These are phyloP conservation scores for Debaryomyces maramus DNA, from an alignment of 805 yeast genomes.

Conservation along the genomic window DNA sequence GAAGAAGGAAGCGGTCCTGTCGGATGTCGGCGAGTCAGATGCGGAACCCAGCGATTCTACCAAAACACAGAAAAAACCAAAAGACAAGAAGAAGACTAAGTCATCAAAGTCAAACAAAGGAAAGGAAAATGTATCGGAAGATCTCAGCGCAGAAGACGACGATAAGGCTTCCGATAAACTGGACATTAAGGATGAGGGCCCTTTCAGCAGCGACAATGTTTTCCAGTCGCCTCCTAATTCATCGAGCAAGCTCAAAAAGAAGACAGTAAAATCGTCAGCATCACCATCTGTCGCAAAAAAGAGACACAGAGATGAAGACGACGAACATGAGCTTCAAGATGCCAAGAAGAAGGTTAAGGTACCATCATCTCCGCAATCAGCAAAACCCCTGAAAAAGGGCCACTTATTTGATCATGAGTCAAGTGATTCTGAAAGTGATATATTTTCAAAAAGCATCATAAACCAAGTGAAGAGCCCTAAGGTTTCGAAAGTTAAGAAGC, in stretches of 20 bases:
- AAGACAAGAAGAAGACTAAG: not conserved
- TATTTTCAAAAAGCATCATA: constrained; percentile 5
- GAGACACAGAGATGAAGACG: constrained; percentile 11
- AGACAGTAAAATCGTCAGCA: not conserved
- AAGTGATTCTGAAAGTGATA: not conserved
- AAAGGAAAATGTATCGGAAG: not conserved
- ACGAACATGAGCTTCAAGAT: constrained; percentile 2
- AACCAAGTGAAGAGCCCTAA: constrained; percentile 8
- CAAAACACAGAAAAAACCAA: not conserved
- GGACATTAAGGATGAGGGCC: constrained; percentile 8
- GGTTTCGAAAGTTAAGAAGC: not conserved
- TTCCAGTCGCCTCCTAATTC: constrained; percentile 31
- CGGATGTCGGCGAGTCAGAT: not conserved
- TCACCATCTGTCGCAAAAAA: constrained; percentile 5
- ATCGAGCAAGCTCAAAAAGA: not conserved
- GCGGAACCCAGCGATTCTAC: not conserved
- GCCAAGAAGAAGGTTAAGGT: constrained; percentile 2
- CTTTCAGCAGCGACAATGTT: constrained; percentile 33
- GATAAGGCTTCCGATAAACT: not conserved
- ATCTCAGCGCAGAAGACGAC: constrained; percentile 3
- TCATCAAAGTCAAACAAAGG: not conserved
- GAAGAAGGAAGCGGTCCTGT: not conserved
- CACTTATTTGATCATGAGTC: constrained; percentile 3
- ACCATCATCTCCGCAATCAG: not conserved
- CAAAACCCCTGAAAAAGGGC: constrained; percentile 1